Evolutionary conservation across 2,329 filamentous ascomycete species (phyloP), one percentile per base, ranked within the genome.

Genomic region (Cytospora chrysosperma): DNA sequence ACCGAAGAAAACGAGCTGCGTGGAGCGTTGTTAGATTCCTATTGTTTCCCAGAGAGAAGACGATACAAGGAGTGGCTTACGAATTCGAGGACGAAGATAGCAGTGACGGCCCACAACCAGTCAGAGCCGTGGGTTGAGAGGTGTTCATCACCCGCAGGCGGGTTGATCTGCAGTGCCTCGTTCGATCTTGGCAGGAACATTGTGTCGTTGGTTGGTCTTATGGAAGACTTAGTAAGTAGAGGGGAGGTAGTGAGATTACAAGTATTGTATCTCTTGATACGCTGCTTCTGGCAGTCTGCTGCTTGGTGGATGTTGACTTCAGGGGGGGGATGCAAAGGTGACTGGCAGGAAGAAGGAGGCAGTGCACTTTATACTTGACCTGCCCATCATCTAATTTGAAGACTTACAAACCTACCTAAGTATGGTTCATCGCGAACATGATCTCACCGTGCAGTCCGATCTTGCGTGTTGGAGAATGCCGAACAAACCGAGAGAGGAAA

Each of bases 81-180:
- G 64, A 82, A 80, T n/a, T 76, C 74, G 19, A 84, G 26, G 7
- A 73, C 64, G 67, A 80, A 83, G 69, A 85, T 59, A 61, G 82
- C 80, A 6, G 78, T 79, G n/a, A 82, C 80, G 34, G 82, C 76
- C 78, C 79, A 85, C 15, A 85, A 76, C 83, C 82, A 86, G 75
- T 82, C 73, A 50, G 82, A 84, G 61, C 82, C 83, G 62, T 80
- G 72, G 1, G 72, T 72, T 0, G 77, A 75, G 24, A 84, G 75
- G 21, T 67, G 57, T 59, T 78, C 71, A 49, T 75, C 73, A 10
- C 78, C 78, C 2, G 65, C 67, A 0, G 78, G 75, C 2, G 80
- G 80, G 74, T 85, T 82, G 72, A 77, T 70, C 37, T 73, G 65
- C 43, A 85, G 74, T 26, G 80, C 81, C 52, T 80, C 74, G 72